Base-by-base conservation (phyloP, 2,329 filamentous ascomycete species). In the Xylaria digitata region DNA sequence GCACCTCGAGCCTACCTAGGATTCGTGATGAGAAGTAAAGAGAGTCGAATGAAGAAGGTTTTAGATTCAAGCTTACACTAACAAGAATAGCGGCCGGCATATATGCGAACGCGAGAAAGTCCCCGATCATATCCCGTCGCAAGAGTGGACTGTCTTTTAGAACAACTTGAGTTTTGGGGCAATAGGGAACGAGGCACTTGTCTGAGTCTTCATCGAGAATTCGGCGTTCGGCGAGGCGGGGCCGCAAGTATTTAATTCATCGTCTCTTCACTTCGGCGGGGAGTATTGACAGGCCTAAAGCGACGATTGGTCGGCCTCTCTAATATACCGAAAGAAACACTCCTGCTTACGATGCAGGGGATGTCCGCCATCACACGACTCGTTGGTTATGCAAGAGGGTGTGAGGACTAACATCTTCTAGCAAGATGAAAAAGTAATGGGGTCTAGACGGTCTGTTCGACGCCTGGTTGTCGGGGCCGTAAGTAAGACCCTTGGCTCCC, bases 41-140 rank as follows among this genome's bases (percentile, higher is more conserved):
- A 7, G 6, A 40, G 19, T 56, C 52, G 37, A 64, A 67, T 56
- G 23, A 21, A 67, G 65, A 64, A 67, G 65, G 64, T 63, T 59
- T 61, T 64, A 64, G 26, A 61, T 42, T 23, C n/a, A 61, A 46
- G 61, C 65, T 61, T 61, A 61, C 55, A 56, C 34, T 5, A 21
- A 49, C 8, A 32, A 55, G 21, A 37, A 32, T 15, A 46, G n/a
- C 17, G 40, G 37, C 46, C 49, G 55, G 48, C 46, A 62, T 53
- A 42, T 56, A 19, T 46, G 7, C 13, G 13, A 43, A 30, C 9
- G 30, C 2, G 15, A 11, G 52, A 49, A 43, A 23, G 21, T 19
- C 13, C 7, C 1, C n/a, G 40, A 40, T 8, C 15, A 8, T 43
- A 40, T 23, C 19, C 21, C 32, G 11, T 9, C 32, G 50, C 2